These are phyloP conservation scores for Sporothrix brunneoviolacea DNA, from an alignment of 2,329 filamentous ascomycete genomes.

Conservation along the genomic window DNA sequence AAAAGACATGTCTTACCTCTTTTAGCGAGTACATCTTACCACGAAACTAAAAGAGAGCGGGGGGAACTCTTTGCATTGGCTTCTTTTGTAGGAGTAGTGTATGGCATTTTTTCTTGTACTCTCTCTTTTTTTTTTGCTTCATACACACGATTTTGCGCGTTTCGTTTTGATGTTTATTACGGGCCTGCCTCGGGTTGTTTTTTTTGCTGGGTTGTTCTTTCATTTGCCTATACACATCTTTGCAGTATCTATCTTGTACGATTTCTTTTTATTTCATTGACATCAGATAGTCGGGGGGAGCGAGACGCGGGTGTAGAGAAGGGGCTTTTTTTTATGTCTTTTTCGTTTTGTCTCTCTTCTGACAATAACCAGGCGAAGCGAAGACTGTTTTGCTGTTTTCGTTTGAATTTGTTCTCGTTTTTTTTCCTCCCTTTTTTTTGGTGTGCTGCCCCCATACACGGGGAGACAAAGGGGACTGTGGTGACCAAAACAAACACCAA, in stretches of 20 bases:
- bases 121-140: neutral
- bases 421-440: neutral
- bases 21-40: no score
- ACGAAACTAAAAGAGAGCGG: no score
- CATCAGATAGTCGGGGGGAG: no score
- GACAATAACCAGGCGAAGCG: no score
- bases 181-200: neutral
- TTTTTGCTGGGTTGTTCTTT: neutral
- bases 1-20: no score
- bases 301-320: no score
- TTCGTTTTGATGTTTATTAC: neutral
- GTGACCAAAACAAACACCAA: neutral
- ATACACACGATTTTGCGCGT: no score
- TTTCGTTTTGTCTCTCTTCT: neutral
- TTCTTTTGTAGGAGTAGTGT: conserved; percentile 7
- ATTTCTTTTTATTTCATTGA: no score
- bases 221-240: neutral
- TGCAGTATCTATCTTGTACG: no score
- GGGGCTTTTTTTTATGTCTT: neutral
- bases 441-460: neutral
- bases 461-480: neutral
- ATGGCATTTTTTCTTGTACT: neutral
- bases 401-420: neutral
- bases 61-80: neutral
- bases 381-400: neutral